A percentile compares a stretch with the other conserved stretches of the same genome.
Evolutionary conservation across 306 rosid species (phyloP).

Genomic region (Dryas alaskensis): DNA sequence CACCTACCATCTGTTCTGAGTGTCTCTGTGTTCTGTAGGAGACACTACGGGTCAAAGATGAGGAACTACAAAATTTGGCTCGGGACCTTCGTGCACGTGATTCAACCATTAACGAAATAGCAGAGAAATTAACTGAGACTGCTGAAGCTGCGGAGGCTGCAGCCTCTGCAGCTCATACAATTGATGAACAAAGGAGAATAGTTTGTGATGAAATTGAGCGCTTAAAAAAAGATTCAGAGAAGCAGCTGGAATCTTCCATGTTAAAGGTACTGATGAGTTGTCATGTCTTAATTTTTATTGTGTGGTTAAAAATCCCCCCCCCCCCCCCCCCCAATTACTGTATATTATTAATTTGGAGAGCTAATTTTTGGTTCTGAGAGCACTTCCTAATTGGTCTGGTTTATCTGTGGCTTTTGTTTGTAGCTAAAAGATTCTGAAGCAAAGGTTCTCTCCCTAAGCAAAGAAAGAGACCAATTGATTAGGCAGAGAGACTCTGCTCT

Average conservation of each 20-base stretch:
- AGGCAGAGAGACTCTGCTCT: slow-evolving; percentile 78
- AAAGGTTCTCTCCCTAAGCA: slow-evolving; percentile 45
- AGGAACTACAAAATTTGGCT: slow-evolving; percentile 90
- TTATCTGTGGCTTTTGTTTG: slow-evolving; percentile 22
- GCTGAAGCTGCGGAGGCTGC: slow-evolving; percentile 99
- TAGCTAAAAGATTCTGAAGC: slow-evolving; percentile 71
- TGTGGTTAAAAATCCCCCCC: slow-evolving; percentile 1
- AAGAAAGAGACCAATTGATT: slow-evolving; percentile 73
- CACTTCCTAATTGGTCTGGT: slow-evolving; percentile 8
- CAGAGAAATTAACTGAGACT: slow-evolving; percentile 90
- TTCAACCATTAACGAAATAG: slow-evolving; percentile 87
- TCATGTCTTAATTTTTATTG: background rate
- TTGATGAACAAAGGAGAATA: slow-evolving; percentile 87
- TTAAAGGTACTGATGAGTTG: slow-evolving; percentile 49
- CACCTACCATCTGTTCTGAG: slow-evolving; percentile 24
- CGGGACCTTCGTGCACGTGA: slow-evolving; percentile 90
- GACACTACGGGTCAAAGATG: slow-evolving; percentile 89
- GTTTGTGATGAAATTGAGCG: slow-evolving; percentile 75
- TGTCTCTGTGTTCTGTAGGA: slow-evolving; percentile 51
- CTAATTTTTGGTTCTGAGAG: background rate
- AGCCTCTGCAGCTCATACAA: slow-evolving; percentile 89
- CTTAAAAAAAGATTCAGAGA: slow-evolving; percentile 54
- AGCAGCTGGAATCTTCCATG: slow-evolving; percentile 52
- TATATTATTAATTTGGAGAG: background rate
- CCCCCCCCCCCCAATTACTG: background rate